A percentile compares a stretch with the other conserved stretches of the same genome.
phyloP scores from a whole-genome alignment of 2,329 filamentous ascomycete genomes.

The Epichloe sylvatica region DNA sequence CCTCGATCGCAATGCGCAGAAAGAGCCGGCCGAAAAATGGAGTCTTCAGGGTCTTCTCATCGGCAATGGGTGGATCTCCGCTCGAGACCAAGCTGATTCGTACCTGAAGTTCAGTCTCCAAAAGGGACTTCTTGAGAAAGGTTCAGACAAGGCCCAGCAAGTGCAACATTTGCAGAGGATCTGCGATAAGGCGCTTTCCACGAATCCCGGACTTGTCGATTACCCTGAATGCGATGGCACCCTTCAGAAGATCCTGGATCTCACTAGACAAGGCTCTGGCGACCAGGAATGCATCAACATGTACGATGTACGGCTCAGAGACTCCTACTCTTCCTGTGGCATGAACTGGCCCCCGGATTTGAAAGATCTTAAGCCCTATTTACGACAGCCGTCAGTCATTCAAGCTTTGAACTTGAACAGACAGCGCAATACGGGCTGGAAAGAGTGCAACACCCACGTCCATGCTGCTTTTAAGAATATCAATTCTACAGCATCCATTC shows the following conservation, averaged over 20 bases:
- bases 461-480: conserved; percentile 53
- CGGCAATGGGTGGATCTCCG: conserved; percentile 95
- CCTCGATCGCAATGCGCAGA: conserved; percentile 67
- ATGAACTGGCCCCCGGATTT: conserved; percentile 99
- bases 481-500: conserved; percentile 59
- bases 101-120: conserved; percentile 75
- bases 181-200: conserved; percentile 50
- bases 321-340: conserved; percentile 71
- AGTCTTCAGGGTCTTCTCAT: conserved; percentile 76
- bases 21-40: conserved; percentile 37
- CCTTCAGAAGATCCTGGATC: conserved; percentile 54
- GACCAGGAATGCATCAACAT: conserved; percentile 68
- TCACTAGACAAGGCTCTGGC: conserved; percentile 43
- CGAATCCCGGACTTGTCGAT: conserved; percentile 42
- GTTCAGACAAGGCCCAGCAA: conserved; percentile 46
- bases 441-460: conserved; percentile 75
- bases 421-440: conserved; percentile 78
- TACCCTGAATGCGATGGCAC: conserved; percentile 61
- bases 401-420: conserved; percentile 68
- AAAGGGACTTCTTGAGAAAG: conserved; percentile 55
- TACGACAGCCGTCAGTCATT: conserved; percentile 67
- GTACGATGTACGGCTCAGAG: conserved; percentile 85
- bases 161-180: conserved; percentile 55
- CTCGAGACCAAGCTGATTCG: conserved; percentile 74
- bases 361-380: conserved; percentile 61